Evolutionary conservation across 768 basidiomycete genomes (phyloP), one percentile per base, ranked within the genome.

Genomic region (Hemileccinum rubropunctum): DNA sequence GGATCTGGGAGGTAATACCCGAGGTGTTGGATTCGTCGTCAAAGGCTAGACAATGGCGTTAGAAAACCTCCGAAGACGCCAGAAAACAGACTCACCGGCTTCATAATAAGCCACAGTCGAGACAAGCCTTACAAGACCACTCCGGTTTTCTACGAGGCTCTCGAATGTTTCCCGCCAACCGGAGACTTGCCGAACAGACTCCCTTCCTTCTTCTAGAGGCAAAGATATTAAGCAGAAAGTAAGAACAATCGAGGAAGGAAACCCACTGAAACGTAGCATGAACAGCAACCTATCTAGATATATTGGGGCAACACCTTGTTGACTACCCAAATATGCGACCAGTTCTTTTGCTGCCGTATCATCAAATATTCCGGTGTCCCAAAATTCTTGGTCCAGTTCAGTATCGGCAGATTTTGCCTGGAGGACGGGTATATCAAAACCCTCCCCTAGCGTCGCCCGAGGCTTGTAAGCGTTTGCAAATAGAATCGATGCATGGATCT

Each of bases 401-500:
- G 27, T n/a, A 17, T 45, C 52, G n/a, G n/a, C n/a, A 1, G 33
- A 34, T 40, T 27, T 41, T 6, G 27, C 13, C 1, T 40, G 52
- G 20, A 40, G 18, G 27, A 44, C 50, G 5, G 58, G 54, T 18
- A 63, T 57, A 9, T 64, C 62, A 20, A 64, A 63, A 26, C 62
- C 62, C 4, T 59, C 52, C 35, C 62, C 62, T 3, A 54, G 40
- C 6, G 53, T 55, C 13, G 57, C 59, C 3, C 11, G 45, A 12
- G 62, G 62, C 34, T 42, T 42, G 28, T 63, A 63, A 14, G 51
- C 34, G 8, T 59, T 64, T 2, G 59, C 57, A 42, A 46, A 52
- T 39, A 64, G 32, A 46, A 64, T 46, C 8, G 60, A 65, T 35
- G 59, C 56, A 30, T 64, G 62, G 3, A 63, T 45, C 14, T 64